Evolutionary conservation across 352 stramenopile species (phyloP), one percentile per base, ranked within the genome.

Genomic region (Pythium chondricola): DNA sequence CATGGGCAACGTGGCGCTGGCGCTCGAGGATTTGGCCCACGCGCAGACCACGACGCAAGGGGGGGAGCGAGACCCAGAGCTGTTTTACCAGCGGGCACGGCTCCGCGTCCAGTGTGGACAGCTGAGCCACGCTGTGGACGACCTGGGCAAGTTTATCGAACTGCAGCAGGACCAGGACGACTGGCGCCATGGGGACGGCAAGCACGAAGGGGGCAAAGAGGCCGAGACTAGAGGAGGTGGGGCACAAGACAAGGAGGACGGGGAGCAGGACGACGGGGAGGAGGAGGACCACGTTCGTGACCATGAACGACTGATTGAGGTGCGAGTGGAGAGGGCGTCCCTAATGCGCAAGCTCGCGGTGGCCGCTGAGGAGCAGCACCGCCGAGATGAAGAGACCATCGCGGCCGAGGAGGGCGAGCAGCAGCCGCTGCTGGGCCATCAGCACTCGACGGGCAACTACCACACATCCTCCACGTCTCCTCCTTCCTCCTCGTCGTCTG

Each of bases 101-200:
- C 37, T 90, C 13, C 76, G 72, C 32, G 17, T 72, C 9, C 63
- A 75, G 42, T 74, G 67, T 46, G 61, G 66, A 31, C 69, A 87
- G 33, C 57, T 71, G 9, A 14, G 38, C 7, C 56, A 80, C 6
- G 78, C 78, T 14, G 43, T 88, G 32, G 42, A 56, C 7, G 78
- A 85, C 32, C 62, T 86, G n/a, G 73, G 87, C 52, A 61, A 62
- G n/a, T 81, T 84, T 41, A 49, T 88, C 17, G 75, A 89, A 49
- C 8, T 13, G 7, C 29, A 33, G 29, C 29, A 33, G 13, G 29
- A 33, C 13, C 51, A 53, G 58, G 41, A 52, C 33, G 10, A 48
- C 30, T 29, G 20, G 18, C 11, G 17, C 32, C 24, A 11, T 16
- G 16, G 33, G 20, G 26, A 29, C 35, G 27, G 45, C 64, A 17